These are phyloP conservation scores for Aureobasidium sp. DNA, from an alignment of 2,329 filamentous ascomycete genomes.

Conservation along the genomic window DNA sequence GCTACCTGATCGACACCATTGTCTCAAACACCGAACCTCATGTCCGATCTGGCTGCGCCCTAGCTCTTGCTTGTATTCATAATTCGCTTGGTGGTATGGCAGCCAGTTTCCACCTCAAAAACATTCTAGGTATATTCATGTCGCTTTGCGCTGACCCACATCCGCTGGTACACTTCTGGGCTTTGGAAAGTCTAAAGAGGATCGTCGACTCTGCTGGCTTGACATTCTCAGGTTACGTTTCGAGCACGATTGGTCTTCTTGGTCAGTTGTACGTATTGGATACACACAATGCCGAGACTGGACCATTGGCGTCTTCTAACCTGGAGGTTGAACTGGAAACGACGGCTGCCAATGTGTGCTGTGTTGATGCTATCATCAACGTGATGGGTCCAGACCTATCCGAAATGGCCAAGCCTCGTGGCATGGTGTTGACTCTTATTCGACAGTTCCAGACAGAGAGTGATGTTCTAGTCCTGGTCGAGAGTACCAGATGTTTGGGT, in stretches of 20 bases:
- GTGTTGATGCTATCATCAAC: constrained; percentile 92
- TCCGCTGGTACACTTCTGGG: constrained; percentile 93
- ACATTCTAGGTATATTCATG: constrained; percentile 96
- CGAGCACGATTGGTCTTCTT: constrained; percentile 85
- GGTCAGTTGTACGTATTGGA: constrained; percentile 89
- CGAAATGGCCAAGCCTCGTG: constrained; percentile 83
- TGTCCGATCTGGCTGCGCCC: constrained; percentile 86
- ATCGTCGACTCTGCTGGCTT: constrained; percentile 89
- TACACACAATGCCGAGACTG: constrained; percentile 78
- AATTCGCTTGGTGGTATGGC: constrained; percentile 96
- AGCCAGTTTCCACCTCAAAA: constrained; percentile 91
- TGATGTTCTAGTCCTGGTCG: constrained; percentile 64
- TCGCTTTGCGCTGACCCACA: constrained; percentile 94
- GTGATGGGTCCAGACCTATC: constrained; percentile 93
- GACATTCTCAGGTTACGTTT: constrained; percentile 84
- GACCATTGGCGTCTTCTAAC: constrained; percentile 77
- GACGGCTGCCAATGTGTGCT: constrained; percentile 73
- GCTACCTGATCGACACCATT: constrained; percentile 86
- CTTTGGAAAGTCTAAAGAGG: constrained; percentile 76
- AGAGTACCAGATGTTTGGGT: constrained; percentile 76
- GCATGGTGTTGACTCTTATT: constrained; percentile 82
- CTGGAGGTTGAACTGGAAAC: constrained; percentile 81
- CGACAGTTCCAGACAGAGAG: constrained; percentile 69
- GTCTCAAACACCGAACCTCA: constrained; percentile 89
- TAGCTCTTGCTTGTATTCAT: constrained; percentile 88